A percentile compares a stretch with the other conserved stretches of the same genome.
Conservation (phyloP, 2,329 filamentous ascomycete genomes). For the Hypoxylon sp. region DNA sequence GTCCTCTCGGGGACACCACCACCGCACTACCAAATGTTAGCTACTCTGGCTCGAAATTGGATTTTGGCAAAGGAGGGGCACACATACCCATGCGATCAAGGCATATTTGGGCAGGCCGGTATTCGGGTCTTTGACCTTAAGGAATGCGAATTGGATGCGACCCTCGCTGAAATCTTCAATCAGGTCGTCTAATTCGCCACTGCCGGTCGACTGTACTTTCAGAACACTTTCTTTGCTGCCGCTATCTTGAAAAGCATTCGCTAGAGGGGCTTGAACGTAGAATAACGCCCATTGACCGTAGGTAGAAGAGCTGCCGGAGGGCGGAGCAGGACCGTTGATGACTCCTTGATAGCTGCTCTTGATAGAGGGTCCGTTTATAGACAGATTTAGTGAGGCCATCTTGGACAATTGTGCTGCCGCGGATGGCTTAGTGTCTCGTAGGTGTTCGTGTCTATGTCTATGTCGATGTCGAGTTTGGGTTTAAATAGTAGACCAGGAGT, state of each 20-base stretch:
- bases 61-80: slow-evolving; percentile 6
- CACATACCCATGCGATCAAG: slow-evolving; percentile 83
- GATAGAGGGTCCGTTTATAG: slow-evolving; percentile 84
- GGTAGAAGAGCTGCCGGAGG: slow-evolving; percentile 75
- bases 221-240: slow-evolving; percentile 91
- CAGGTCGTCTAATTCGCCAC: slow-evolving; percentile 90
- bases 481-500: slow-evolving; percentile 21
- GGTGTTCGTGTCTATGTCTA: slow-evolving; percentile 10
- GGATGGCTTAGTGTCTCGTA: slow-evolving; percentile 21
- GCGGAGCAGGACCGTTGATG: slow-evolving; percentile 63
- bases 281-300: slow-evolving; percentile 95
- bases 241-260: slow-evolving; percentile 91
- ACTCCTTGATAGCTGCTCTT: slow-evolving; percentile 79
- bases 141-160: slow-evolving; percentile 94
- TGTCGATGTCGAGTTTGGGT: slow-evolving; percentile 9
- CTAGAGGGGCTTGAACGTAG: slow-evolving; percentile 89
- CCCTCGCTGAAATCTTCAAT: slow-evolving; percentile 98
- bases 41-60: slow-evolving; percentile 1
- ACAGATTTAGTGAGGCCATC: slow-evolving; percentile 86
- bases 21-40: slow-evolving; percentile 71
- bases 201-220: slow-evolving; percentile 93
- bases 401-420: slow-evolving; percentile 15
- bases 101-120: slow-evolving; percentile 89
- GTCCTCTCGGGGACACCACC: slow-evolving; percentile 98
- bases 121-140: slow-evolving; percentile 97